Base-by-base conservation (phyloP, 2,329 filamentous ascomycete species). In the Aspergillus novoparasiticus region DNA sequence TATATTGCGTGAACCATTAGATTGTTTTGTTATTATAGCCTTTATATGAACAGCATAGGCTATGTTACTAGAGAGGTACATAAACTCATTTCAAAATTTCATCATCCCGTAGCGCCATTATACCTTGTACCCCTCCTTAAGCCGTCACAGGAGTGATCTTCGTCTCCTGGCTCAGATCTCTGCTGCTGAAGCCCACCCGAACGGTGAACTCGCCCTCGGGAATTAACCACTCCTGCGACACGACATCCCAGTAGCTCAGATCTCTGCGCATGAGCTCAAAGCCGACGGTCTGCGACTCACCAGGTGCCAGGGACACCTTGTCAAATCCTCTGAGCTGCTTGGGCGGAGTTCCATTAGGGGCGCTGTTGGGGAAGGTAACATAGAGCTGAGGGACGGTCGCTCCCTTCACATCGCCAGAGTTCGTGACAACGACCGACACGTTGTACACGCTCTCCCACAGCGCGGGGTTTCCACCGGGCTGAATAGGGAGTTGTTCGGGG, bases 301-400 rank as follows among this genome's bases (percentile, higher is more conserved):
- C 84, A 0, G 81, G 72, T 4, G 76, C 77, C 21, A 91, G 72
- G 12, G 21, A 10, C 1, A 88, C 78, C 76, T 90, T 90, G 63
- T 83, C 82, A 68, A 90, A 90, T 6, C 88, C 87, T 21, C 89
- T 81, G 6, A 90, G 80, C 71, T 89, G 86, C 63, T 77, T 77
- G 0, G 77, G 76, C 51, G 83, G 82, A 2, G 51, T 57, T 4
- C 54, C 32, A 6, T 79, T 75, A 2, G 75, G 66, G 5, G 75
- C 76, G n/a, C 57, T 57, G 26, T 58, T 58, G 1, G 67, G 71
- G 51, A 64, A 64, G 21, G 39, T 34, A 79, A 72, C 30, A 32
- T 72, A 71, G 1, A 72, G 60, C 82, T 95, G 91, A 0, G 88
- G 84, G 1, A 94, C 84, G 73, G 92, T 90, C 46, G 92, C 90